These are phyloP conservation scores for Colletotrichum higginsianum DNA, from an alignment of 2,329 filamentous ascomycete species.

Conservation along the genomic window DNA sequence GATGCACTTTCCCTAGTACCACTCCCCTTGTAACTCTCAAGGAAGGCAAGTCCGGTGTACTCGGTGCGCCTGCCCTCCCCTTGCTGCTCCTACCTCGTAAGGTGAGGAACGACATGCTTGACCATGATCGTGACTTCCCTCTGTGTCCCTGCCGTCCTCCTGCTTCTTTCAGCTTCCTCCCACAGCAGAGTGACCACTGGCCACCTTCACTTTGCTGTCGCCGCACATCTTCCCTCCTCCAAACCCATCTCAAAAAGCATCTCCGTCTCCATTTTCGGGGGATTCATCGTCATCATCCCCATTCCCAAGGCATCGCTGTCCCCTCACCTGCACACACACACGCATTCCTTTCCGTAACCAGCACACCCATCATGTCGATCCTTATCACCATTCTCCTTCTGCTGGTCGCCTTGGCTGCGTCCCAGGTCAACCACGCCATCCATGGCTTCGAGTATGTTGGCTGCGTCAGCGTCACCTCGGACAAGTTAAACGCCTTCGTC, in stretches of 20 bases:
- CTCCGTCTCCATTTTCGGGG: neutral
- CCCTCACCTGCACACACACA: neutral
- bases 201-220: too few relatives aligned
- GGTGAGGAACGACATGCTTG: too few relatives aligned
- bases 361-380: neutral
- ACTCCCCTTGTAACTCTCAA: too few relatives aligned
- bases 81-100: neutral
- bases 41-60: neutral
- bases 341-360: neutral
- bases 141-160: neutral
- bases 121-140: neutral
- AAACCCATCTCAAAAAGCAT: neutral
- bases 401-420: constrained; percentile 21
- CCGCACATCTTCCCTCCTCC: neutral
- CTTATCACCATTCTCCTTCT: constrained; percentile 3
- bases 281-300: neutral
- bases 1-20: neutral
- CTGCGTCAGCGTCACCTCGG: constrained; percentile 31
- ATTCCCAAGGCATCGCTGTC: neutral
- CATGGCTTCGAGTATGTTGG: constrained; percentile 39
- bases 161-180: neutral
- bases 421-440: constrained; percentile 27
- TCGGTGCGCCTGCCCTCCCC: neutral
- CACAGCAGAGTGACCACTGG: too few relatives aligned
- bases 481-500: constrained; percentile 31